Evolutionary conservation across 495 filamentous ascomycete genomes (phyloP), one percentile per base, ranked within the genome.

Genomic region (Talaromyces stipitatus): DNA sequence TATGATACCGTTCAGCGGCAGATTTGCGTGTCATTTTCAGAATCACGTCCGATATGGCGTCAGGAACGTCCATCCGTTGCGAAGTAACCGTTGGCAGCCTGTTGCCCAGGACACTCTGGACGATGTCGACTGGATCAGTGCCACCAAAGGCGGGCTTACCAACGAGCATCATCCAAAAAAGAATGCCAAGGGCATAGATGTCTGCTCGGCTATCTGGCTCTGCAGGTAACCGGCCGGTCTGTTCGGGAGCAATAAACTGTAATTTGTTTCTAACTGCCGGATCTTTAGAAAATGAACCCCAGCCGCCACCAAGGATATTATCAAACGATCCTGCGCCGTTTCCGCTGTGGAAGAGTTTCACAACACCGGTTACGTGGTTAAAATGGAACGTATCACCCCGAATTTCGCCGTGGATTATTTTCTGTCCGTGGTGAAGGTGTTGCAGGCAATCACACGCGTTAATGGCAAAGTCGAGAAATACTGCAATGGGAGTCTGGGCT

Each of bases 191-290:
- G 2, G 88, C 89, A 66, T 95, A 96, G 29, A 95, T 91, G 70
- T 95, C 91, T 8, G 91, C 95, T 46, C 91, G 81, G 55, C 83
- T 88, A 70, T 96, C 91, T 1, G 91, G 91, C 62, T 94, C 90
- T 16, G 87, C 90, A 2, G 89, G 87, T 81, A 95, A 86, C 12
- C 91, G 84, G 23, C 91, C 91, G 14, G 91, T 96, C 74, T 95
- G 91, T 62, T 96, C 91, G 0, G 91, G 90, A 43, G 89, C 90
- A 66, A 96, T 91, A 64, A 85, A 95, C 57, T 90, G 83, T 20
- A 96, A 73, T 69, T 94, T 95, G 61, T 88, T 86, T 65, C 87
- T 88, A 24, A 89, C 85, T 0, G 90, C 91, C 32, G 89, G 69
- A 65, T 94, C 88, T 33, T 83, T 82, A 5, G 87, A 90, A 32